Conservation (phyloP, 176 grass and related monocot genomes). For the Echinochloa phyllopogon region DNA sequence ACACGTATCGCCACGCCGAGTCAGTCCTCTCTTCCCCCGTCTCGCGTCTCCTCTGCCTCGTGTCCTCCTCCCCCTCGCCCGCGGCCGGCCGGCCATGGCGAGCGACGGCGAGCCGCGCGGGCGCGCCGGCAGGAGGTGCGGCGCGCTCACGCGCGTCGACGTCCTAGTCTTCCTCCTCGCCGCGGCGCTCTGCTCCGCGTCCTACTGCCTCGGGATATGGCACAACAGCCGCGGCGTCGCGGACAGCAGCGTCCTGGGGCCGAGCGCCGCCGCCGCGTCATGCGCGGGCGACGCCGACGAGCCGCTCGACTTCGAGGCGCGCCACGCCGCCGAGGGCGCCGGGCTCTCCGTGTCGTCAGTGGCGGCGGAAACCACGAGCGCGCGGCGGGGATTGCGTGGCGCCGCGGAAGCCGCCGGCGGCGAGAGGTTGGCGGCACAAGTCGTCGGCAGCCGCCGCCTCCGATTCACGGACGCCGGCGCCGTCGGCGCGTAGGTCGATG, state of each 20-base stretch:
- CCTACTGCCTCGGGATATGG: constrained; percentile 75
- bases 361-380: background rate
- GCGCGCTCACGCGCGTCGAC: constrained; percentile 42
- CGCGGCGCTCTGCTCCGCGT: constrained; percentile 57
- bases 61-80: too few species aligned
- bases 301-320: constrained; percentile 72
- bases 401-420: background rate
- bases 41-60: too few species aligned
- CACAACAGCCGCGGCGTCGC: constrained; percentile 50
- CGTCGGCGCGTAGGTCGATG: constrained; percentile 55
- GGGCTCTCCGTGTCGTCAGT: constrained; percentile 43
- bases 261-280: background rate
- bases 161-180: constrained; percentile 43
- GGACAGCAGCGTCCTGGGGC: constrained; percentile 33
- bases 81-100: constrained; percentile 42
- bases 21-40: too few species aligned
- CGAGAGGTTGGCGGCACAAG: constrained; percentile 24
- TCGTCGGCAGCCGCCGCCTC: constrained; percentile 33
- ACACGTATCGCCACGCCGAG: too few species aligned
- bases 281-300: constrained; percentile 37
- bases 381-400: constrained; percentile 36
- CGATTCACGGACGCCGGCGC: constrained; percentile 49
- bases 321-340: constrained; percentile 59
- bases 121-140: constrained; percentile 25
- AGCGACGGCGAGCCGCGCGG: constrained; percentile 17